These are phyloP conservation scores for Alternaria triticimaculans DNA, from an alignment of 2,329 filamentous ascomycete species.

Conservation along the genomic window DNA sequence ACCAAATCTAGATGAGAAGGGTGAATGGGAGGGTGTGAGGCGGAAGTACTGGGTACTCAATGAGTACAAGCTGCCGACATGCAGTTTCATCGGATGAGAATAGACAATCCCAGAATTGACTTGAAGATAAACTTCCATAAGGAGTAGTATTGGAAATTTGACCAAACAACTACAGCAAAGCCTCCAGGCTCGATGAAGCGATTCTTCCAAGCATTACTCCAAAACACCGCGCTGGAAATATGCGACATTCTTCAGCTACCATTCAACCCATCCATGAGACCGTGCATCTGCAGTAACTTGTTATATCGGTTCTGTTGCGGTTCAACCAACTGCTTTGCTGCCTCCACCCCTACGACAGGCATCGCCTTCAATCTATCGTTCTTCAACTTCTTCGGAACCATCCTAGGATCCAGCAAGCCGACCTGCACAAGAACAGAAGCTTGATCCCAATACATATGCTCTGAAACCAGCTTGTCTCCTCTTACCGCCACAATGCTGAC, in stretches of 20 bases:
- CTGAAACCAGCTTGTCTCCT: slow-evolving; percentile 60
- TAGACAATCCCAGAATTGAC: background rate
- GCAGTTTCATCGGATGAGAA: slow-evolving; percentile 72
- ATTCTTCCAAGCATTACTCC: slow-evolving; percentile 1
- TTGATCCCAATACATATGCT: slow-evolving; percentile 68
- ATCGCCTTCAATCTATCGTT: slow-evolving; percentile 49
- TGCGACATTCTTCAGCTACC: slow-evolving; percentile 11
- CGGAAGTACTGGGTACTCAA: slow-evolving; percentile 90
- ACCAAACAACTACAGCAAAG: background rate
- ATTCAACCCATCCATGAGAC: slow-evolving; percentile 39
- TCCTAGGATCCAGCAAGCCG: slow-evolving; percentile 62
- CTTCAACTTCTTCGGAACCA: slow-evolving; percentile 55
- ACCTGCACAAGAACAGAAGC: slow-evolving; percentile 64
- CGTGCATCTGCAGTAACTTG: slow-evolving; percentile 45
- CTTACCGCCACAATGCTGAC: slow-evolving; percentile 63
- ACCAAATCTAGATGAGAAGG: slow-evolving; percentile 71
- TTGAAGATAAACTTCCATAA: background rate
- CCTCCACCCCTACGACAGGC: slow-evolving; percentile 51
- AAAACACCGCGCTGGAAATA: slow-evolving; percentile 11
- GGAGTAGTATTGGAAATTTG: background rate
- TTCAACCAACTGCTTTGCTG: slow-evolving; percentile 52
- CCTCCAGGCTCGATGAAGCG: background rate
- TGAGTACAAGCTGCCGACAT: slow-evolving; percentile 75
- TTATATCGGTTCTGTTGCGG: slow-evolving; percentile 51
- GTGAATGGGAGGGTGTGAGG: slow-evolving; percentile 87